Evolutionary conservation across 306 rosid genomes (phyloP), one percentile per base, ranked within the genome.

Genomic region (Medicago arabica): DNA sequence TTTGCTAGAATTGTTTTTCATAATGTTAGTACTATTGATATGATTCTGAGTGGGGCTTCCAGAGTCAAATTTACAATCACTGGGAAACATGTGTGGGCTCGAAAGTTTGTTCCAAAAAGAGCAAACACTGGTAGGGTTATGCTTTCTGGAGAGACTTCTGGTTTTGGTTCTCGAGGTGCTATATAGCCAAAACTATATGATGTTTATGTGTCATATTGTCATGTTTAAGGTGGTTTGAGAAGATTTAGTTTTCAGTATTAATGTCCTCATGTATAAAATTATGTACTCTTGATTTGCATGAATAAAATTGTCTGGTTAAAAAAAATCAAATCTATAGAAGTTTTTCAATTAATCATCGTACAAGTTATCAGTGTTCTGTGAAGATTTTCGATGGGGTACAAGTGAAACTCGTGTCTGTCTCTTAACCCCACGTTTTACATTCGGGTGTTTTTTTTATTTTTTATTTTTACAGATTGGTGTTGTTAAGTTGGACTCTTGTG

Each of bases 1-100:
- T 93, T 87, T 46, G 98, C 96, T 63, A 81, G 86, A 0, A 63
- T 93, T 5, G 89, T 93, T 31, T 89, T 91, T 38, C 72, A 28
- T 8, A 38, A 15, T 0, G 34, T 73, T 0, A 41, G 83, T 2
- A 78, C 83, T 43, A 81, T 89, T 74, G 86, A 89, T 2, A 10
- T 13, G 69, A 82, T 93, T 7, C 88, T 93, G 4, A 19, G 77
- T 9, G 96, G 96, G 4, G 65, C 40, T 28, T 19, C 8, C 0
- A 91, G 81, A 25, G 91, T 71, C 3, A 93, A 91, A 38, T 91
- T 87, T 53, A 61, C 85, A 1, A 91, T 93, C 72, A 88, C 84
- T 61, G 98, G 97, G 6, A 93, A 91, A 70, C 93, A 93, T 47
- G 89, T 88, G 0, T 93, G 98, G 93, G 91, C 88, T 10, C 19